Evolutionary conservation across 345 rosid genomes (phyloP), one percentile per base, ranked within the genome.

Genomic region (Aquilaria malaccensis): DNA sequence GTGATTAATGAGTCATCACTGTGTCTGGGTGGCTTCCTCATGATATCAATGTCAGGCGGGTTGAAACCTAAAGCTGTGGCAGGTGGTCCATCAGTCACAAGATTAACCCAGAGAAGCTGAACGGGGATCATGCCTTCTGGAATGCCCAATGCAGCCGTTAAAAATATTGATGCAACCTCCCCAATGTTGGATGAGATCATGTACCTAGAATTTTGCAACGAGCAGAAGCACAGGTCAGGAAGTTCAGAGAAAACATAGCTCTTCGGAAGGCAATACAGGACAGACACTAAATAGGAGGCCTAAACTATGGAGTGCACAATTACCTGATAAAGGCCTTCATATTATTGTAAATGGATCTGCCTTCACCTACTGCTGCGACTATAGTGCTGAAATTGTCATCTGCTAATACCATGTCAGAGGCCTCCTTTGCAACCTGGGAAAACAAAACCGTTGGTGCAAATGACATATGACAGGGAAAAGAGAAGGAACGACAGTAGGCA

Each of bases 101-200:
- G 97, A 75, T 94, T 94, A 31, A 94, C 99, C 99, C 99, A 94
- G 55, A 94, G 87, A 80, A 94, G 97, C 80, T 94, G 99, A 57
- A 94, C 99, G 0, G 97, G 99, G 37, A 94, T 94, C 97, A 94
- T 82, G 66, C 96, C 99, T 73, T 94, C 99, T 2, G 99, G 99
- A 74, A 94, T 94, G 60, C 99, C 97, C 76, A 94, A 77, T 15
- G 99, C 99, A 61, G 99, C 89, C 2, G 99, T 94, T 67, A 94
- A 72, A 68, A 94, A 94, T 67, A 94, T 94, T 5, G 93, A 94
- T 22, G 95, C 96, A 58, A 94, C 99, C 86, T 94, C 99, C 2
- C 99, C 99, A 3, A 94, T 94, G 59, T 90, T 94, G 72, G 99
- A 94, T 52, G 97, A 94, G 68, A 94, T 90, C 99, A 94, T 94